Conservation (phyloP, 768 basidiomycete species). For the Gloeopeniophorella convolvens region DNA sequence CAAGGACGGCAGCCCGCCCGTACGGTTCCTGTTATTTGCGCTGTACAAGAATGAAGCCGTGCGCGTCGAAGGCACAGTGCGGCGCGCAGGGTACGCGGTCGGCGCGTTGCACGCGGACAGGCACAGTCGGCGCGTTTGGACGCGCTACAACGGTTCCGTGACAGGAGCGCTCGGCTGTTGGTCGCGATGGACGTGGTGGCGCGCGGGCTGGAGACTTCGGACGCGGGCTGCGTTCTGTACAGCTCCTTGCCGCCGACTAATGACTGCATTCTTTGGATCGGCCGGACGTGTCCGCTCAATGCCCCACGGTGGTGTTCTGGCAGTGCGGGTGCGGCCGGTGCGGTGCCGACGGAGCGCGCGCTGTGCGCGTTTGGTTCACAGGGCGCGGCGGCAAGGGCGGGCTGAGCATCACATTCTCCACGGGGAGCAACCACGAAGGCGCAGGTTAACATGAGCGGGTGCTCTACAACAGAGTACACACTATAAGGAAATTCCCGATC, state of each 20-base stretch:
- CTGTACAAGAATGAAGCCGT: slow-evolving; percentile 97
- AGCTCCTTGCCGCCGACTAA: slow-evolving; percentile 98
- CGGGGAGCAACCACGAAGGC: slow-evolving; percentile 81
- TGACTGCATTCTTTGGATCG: slow-evolving; percentile 87
- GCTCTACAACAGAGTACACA: too few species aligned
- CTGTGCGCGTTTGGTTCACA: too few species aligned
- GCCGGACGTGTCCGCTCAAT: slow-evolving; percentile 63
- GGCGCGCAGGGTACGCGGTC: slow-evolving; percentile 68
- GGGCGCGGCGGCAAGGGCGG: slow-evolving; percentile 88
- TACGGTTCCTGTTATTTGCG: slow-evolving; percentile 85
- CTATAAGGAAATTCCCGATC: too few species aligned
- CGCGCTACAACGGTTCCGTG: slow-evolving; percentile 82
- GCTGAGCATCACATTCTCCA: slow-evolving; percentile 95
- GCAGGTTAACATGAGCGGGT: slow-evolving; percentile 89
- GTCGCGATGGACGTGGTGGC: slow-evolving; percentile 99
- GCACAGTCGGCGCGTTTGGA: slow-evolving; percentile 78
- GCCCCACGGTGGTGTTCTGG: too few species aligned
- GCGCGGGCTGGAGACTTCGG: slow-evolving; percentile 93
- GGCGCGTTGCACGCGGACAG: slow-evolving; percentile 85
- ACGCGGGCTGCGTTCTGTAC: slow-evolving; percentile 90
- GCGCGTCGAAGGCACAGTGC: slow-evolving; percentile 77
- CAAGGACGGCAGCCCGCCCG: slow-evolving; percentile 44
- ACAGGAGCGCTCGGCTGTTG: slow-evolving; percentile 69
- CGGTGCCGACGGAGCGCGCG: slow-evolving; percentile 6
- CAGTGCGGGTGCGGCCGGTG: too few species aligned